Evolutionary conservation across 768 basidiomycete species (phyloP).

Genomic region (Mycena sanguinolenta): DNA sequence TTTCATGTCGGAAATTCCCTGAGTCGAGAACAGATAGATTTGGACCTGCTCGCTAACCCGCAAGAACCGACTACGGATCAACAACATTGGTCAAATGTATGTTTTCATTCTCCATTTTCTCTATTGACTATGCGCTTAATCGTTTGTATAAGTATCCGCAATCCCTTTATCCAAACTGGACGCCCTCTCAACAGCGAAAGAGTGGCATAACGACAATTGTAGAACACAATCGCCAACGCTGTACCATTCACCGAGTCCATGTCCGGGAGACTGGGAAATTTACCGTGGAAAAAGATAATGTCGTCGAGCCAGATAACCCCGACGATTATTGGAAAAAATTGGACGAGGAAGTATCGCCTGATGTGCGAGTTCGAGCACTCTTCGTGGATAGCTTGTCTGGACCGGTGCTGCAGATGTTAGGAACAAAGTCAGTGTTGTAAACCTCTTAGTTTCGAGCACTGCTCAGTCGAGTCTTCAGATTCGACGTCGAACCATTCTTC

Average conservation of each 20-base stretch:
- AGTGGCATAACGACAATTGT: constrained; percentile 52
- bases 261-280: constrained; percentile 53
- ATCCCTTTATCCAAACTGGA: constrained; percentile 70
- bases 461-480: no score
- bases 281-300: constrained; percentile 35
- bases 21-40: constrained; percentile 35
- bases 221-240: constrained; percentile 37
- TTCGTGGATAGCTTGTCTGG: no score
- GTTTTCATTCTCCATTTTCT: neutral
- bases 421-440: no score
- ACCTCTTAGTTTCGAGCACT: no score
- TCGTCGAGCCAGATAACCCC: constrained; percentile 49
- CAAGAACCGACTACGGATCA: neutral
- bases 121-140: neutral
- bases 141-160: constrained; percentile 57
- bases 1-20: neutral
- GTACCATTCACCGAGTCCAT: constrained; percentile 55
- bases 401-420: no score
- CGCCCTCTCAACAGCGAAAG: constrained; percentile 55
- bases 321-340: no score
- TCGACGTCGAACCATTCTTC: no score
- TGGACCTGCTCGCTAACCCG: constrained; percentile 26
- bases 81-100: constrained; percentile 29
- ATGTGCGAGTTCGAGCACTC: no score
- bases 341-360: no score